These are phyloP conservation scores for Paramecium sonneborni DNA, from an alignment of 73 alveolate genomes.

Conservation along the genomic window DNA sequence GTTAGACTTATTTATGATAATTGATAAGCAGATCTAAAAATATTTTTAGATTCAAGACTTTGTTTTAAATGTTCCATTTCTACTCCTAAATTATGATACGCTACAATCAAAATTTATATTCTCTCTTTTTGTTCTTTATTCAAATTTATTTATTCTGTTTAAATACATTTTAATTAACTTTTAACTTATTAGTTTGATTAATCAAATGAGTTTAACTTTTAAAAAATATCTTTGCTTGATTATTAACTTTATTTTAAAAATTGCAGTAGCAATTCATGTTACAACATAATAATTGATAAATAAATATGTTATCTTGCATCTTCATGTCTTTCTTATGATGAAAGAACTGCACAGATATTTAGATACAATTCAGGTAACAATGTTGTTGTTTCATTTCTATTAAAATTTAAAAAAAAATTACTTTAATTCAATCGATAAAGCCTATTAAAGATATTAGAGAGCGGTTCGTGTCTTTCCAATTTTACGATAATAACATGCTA, in stretches of 20 bases:
- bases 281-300: conserved; percentile 69
- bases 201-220: not conserved
- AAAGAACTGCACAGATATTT: conserved; percentile 78
- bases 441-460: conserved; percentile 70
- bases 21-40: not conserved
- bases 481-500: conserved; percentile 41
- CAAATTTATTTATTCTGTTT: not conserved
- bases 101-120: conserved; percentile 80
- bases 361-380: conserved; percentile 74
- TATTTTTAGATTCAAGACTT: not conserved
- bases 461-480: conserved; percentile 67
- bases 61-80: conserved; percentile 80
- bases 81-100: conserved; percentile 86
- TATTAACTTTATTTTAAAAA: not conserved
- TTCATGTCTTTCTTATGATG: conserved; percentile 75
- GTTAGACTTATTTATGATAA: not conserved
- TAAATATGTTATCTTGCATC: conserved; percentile 75
- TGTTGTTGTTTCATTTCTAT: not conserved
- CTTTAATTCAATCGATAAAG: conserved; percentile 65
- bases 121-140: conserved; percentile 14
- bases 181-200: not conserved
- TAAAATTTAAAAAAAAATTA: not conserved
- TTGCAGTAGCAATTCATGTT: conserved; percentile 59
- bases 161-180: not conserved
- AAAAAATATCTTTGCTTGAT: not conserved